A percentile compares a stretch with the other conserved stretches of the same genome.
Conservation (phyloP, 352 stramenopile species). For the Phytopythium cucurbitacearum region DNA sequence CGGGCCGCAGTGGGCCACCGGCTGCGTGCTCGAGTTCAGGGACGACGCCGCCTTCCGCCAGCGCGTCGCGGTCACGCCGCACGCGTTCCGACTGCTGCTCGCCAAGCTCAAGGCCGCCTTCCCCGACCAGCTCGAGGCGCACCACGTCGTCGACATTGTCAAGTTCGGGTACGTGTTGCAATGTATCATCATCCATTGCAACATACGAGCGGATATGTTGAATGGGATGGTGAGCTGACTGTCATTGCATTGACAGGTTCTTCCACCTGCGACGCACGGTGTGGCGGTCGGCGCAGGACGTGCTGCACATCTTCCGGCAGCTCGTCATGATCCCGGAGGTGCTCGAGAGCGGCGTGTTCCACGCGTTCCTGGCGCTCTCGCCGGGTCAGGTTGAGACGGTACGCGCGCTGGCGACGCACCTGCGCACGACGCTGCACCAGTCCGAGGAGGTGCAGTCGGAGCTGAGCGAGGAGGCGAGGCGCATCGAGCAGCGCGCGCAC, state of each 20-base stretch:
- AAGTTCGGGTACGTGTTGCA: constrained; percentile 14
- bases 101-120: constrained; percentile 10
- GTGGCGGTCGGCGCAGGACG: constrained; percentile 12
- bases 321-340: constrained; percentile 22
- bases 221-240: not conserved
- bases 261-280: constrained; percentile 12
- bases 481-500: constrained; percentile 7
- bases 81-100: constrained; percentile 14
- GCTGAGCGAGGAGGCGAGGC: constrained; percentile 12
- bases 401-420: constrained; percentile 3
- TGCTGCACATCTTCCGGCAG: constrained; percentile 21
- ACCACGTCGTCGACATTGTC: constrained; percentile 18
- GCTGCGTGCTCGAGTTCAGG: constrained; percentile 12
- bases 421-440: constrained; percentile 7
- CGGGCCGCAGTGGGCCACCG: not conserved
- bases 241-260: constrained; percentile 7
- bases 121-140: constrained; percentile 14
- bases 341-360: constrained; percentile 18
- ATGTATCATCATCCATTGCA: not conserved
- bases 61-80: constrained; percentile 11
- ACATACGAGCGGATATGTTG: not conserved
- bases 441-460: constrained; percentile 12
- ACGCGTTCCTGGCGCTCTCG: constrained; percentile 9
- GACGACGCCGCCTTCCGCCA: constrained; percentile 10
- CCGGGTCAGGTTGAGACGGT: constrained; percentile 3